Percentiles rank a stretch among this genome's conserved stretches.
phyloP scores from a whole-genome alignment of 352 stramenopile species.

The Pythium scleroteichum region DNA sequence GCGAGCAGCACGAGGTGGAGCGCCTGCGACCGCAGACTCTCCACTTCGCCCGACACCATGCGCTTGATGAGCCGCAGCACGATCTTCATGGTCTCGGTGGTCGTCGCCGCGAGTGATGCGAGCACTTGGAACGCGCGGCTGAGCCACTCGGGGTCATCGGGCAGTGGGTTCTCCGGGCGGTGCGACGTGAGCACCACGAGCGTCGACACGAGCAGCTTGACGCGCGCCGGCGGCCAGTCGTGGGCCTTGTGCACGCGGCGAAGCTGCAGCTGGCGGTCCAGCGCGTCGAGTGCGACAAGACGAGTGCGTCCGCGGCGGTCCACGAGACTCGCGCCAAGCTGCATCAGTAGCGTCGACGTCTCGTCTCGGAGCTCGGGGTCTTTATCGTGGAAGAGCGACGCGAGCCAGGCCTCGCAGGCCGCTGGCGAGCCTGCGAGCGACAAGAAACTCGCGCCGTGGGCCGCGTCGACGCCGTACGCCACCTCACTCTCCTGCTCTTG shows the following conservation, averaged over 20 bases:
- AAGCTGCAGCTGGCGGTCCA: slow-evolving; percentile 39
- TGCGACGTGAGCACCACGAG: slow-evolving; percentile 59
- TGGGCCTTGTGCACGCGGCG: slow-evolving; percentile 17
- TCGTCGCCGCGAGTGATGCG: slow-evolving; percentile 43
- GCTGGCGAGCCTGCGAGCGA: slow-evolving; percentile 30
- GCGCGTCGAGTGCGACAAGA: slow-evolving; percentile 20
- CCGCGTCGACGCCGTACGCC: slow-evolving; percentile 5
- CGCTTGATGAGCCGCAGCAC: slow-evolving; percentile 68
- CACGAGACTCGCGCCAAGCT: slow-evolving; percentile 21
- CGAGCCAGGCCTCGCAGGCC: slow-evolving; percentile 36
- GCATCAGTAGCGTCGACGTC: slow-evolving; percentile 4
- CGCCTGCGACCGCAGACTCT: slow-evolving; percentile 42
- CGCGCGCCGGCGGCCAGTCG: slow-evolving; percentile 32
- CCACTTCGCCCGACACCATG: slow-evolving; percentile 34
- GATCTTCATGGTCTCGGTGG: slow-evolving; percentile 76
- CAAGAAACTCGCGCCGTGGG: slow-evolving; percentile 39
- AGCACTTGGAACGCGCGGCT: slow-evolving; percentile 49
- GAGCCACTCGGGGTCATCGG: slow-evolving; percentile 32
- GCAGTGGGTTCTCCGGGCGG: background rate
- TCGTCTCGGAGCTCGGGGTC: slow-evolving; percentile 7
- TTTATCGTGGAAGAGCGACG: slow-evolving; percentile 34
- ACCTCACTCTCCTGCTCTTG: background rate
- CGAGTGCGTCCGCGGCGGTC: slow-evolving; percentile 17
- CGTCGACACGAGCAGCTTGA: slow-evolving; percentile 59
- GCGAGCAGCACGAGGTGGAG: slow-evolving; percentile 60